Evolutionary conservation across 495 filamentous ascomycete species (phyloP).

Genomic region (Platismatia glauca): DNA sequence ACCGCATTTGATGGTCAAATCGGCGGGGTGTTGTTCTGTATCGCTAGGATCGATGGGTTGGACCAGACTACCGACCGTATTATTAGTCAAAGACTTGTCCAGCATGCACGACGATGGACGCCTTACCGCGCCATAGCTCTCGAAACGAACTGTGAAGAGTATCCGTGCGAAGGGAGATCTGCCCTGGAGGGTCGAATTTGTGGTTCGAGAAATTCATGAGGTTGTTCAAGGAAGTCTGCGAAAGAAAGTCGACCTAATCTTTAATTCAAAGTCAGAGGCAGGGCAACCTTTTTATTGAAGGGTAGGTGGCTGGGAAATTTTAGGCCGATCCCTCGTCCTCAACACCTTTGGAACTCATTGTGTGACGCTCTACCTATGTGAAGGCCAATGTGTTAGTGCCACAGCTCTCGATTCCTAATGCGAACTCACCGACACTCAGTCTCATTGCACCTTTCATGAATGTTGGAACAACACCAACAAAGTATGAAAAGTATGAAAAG

Average conservation of each 20-base stretch:
- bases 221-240: not conserved
- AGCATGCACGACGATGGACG: not conserved
- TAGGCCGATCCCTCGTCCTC: not conserved
- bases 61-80: not conserved
- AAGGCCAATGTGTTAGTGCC: not conserved
- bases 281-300: not conserved
- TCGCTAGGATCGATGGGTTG: not conserved
- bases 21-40: not conserved
- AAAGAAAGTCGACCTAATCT: too few relatives aligned
- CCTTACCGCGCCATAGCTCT: not conserved
- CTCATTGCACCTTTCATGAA: too few relatives aligned
- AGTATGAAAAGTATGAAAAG: too few relatives aligned
- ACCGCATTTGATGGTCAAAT: not conserved
- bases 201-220: not conserved
- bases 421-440: too few relatives aligned
- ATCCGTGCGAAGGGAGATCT: not conserved
- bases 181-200: not conserved
- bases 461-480: too few relatives aligned
- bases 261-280: not conserved
- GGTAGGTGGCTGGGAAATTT: not conserved
- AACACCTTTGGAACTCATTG: not conserved
- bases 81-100: not conserved
- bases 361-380: not conserved
- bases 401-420: too few relatives aligned
- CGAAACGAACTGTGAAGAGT: not conserved